phyloP scores from a whole-genome alignment of 306 rosid genomes.

The Psophocarpus tetragonolobus region DNA sequence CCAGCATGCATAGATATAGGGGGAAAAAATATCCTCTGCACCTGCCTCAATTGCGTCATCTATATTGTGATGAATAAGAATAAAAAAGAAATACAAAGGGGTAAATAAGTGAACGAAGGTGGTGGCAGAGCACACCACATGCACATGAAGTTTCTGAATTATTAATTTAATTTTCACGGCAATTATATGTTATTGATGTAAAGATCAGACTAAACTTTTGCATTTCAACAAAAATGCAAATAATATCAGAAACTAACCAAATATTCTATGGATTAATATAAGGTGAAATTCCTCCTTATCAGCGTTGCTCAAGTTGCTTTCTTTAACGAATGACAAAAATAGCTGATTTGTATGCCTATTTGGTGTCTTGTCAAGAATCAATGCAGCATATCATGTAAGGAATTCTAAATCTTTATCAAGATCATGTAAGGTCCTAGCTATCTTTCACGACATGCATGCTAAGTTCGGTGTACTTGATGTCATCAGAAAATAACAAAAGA shows the following conservation, averaged over 20 bases:
- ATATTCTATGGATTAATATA: conserved; percentile 25
- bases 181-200: neutral
- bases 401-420: conserved; percentile 26
- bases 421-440: conserved; percentile 12
- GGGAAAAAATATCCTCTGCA: neutral
- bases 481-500: neutral
- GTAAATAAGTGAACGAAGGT: conserved; percentile 7
- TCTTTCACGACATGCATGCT: conserved; percentile 10
- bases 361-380: conserved; percentile 41
- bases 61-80: neutral
- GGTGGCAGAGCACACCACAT: conserved; percentile 29
- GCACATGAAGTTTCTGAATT: conserved; percentile 29
- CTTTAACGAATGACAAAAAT: neutral
- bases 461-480: conserved; percentile 28
- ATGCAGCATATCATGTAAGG: conserved; percentile 2
- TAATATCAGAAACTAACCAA: conserved; percentile 5
- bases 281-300: conserved; percentile 30
- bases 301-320: conserved; percentile 22
- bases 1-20: neutral
- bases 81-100: neutral
- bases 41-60: neutral
- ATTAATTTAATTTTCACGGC: conserved; percentile 15
- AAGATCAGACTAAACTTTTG: neutral
- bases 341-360: neutral
- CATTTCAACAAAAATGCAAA: neutral